Base-by-base conservation (phyloP, 1,284 basidiomycete genomes). In the Agroathelia rolfsii region DNA sequence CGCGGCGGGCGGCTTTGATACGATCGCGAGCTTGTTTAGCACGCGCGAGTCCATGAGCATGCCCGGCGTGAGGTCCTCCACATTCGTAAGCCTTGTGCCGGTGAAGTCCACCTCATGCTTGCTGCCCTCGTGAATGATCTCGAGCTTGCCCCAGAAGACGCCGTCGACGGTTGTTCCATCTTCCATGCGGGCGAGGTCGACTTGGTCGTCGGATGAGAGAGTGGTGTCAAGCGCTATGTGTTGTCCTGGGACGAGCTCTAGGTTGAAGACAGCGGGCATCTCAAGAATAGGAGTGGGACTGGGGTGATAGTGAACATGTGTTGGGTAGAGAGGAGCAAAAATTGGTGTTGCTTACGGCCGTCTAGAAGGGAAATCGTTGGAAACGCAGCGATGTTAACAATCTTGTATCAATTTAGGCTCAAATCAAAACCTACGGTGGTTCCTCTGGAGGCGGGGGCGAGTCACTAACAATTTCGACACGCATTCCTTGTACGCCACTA, bases 121-220 rank as follows among this genome's bases (percentile, higher is more conserved):
- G 47, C 83, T 78, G 24, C 72, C 80, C 2, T 71, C 61, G 48
- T 87, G 84, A 9, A 84, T 69, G 34, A 87, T 81, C 43, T 75
- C 72, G 32, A 87, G 70, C 49, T 85, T 86, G 3, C 83, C 83
- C 80, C 79, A 86, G 58, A 86, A 87, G 50, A 69, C 60, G 26
- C 83, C 83, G 34, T 82, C 83, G 14, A 87, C 83, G 15, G 73
- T 63, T 7, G 81, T 86, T 2, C 83, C 83, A 44, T 87, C 83
- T 41, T 87, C 83, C 78, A 83, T 84, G 33, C 80, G 71, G 2
- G 83, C 76, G 83, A 87, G 86, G 50, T 87, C 83, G 20, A 85
- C 64, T 44, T 86, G 82, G 35, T 77, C 74, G 3, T 68, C 70
- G 6, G 83, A 86, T 29, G 68, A 66, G 27, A 85, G 66, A 10